A percentile compares a stretch with the other conserved stretches of the same genome.
phyloP scores from a whole-genome alignment of 2,329 filamentous ascomycete genomes.

The Colletotrichum sp. region DNA sequence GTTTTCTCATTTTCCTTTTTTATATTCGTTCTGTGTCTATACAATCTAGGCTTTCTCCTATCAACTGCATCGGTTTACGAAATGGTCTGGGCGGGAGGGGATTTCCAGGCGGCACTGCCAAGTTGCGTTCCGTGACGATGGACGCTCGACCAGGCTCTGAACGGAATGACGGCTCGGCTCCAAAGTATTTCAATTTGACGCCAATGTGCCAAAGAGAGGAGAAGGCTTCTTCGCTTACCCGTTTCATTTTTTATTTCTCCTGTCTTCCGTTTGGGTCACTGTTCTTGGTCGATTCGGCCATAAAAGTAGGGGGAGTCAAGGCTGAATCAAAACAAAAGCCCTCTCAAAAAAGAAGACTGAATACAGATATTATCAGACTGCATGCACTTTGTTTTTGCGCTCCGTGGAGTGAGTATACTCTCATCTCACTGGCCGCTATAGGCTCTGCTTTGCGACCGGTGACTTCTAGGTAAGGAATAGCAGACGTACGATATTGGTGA shows the following conservation, averaged over 20 bases:
- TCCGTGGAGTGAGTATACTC: neutral
- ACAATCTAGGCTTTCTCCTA: conserved; percentile 7
- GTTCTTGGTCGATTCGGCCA: neutral
- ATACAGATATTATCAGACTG: conserved; percentile 11
- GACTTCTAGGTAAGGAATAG: neutral
- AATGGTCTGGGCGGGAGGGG: neutral
- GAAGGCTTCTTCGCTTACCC: neutral
- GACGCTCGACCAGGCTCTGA: neutral
- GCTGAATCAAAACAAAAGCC: neutral
- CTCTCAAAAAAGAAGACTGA: conserved; percentile 9
- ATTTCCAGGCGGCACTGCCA: neutral
- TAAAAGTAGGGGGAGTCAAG: neutral
- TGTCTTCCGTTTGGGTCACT: neutral
- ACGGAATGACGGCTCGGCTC: neutral
- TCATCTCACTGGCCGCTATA: neutral
- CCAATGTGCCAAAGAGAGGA: neutral
- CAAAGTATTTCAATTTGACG: neutral
- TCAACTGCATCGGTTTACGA: conserved; percentile 1
- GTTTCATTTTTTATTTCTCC: neutral
- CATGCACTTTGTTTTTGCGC: neutral
- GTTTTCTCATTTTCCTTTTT: neutral
- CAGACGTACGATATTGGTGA: neutral
- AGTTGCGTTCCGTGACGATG: neutral
- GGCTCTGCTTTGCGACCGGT: neutral
- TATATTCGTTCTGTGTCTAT: conserved; percentile 10